Percentiles rank a stretch among this genome's conserved stretches.
These are phyloP conservation scores for Yarrowia sp. DNA, from an alignment of 805 yeast genomes.

Conservation along the genomic window DNA sequence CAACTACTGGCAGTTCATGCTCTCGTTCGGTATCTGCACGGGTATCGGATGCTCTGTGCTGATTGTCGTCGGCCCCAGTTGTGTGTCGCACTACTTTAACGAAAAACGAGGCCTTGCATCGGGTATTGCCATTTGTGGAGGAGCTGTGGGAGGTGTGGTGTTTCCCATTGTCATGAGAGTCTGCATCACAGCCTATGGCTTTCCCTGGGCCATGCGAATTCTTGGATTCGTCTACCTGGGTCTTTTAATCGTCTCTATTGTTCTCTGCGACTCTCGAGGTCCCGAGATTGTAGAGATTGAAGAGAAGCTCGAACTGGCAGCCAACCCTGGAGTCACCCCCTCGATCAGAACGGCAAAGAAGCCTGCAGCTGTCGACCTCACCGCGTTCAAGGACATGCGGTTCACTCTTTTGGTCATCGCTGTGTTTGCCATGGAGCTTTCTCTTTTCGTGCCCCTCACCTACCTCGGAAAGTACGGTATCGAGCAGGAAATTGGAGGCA, in stretches of 20 bases:
- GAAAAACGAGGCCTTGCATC: slow-evolving; percentile 64
- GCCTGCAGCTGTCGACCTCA: slow-evolving; percentile 46
- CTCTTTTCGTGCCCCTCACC: slow-evolving; percentile 59
- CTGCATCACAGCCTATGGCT: slow-evolving; percentile 59
- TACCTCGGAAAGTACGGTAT: slow-evolving; percentile 64
- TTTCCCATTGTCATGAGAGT: slow-evolving; percentile 62
- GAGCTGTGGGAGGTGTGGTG: slow-evolving; percentile 69
- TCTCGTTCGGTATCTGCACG: slow-evolving; percentile 60
- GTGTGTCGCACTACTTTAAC: slow-evolving; percentile 67
- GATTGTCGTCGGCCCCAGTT: slow-evolving; percentile 60
- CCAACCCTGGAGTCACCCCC: slow-evolving; percentile 16
- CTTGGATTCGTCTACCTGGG: slow-evolving; percentile 52
- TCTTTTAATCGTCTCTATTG: slow-evolving; percentile 48
- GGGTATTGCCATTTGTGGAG: slow-evolving; percentile 70
- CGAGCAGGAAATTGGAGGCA: slow-evolving; percentile 44
- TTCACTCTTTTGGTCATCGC: slow-evolving; percentile 48
- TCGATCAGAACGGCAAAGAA: slow-evolving; percentile 1
- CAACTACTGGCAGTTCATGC: slow-evolving; percentile 63
- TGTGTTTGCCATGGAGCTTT: slow-evolving; percentile 56
- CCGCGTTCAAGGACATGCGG: slow-evolving; percentile 46
- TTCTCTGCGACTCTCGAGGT: slow-evolving; percentile 50
- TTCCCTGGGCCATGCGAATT: slow-evolving; percentile 64
- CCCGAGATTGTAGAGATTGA: slow-evolving; percentile 39
- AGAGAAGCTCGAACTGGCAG: slow-evolving; percentile 1
- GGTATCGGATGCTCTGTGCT: slow-evolving; percentile 57